Percentiles rank a stretch among this genome's conserved stretches.
Conservation (phyloP, 345 rosid genomes). For the Hibiscus mutabilis region DNA sequence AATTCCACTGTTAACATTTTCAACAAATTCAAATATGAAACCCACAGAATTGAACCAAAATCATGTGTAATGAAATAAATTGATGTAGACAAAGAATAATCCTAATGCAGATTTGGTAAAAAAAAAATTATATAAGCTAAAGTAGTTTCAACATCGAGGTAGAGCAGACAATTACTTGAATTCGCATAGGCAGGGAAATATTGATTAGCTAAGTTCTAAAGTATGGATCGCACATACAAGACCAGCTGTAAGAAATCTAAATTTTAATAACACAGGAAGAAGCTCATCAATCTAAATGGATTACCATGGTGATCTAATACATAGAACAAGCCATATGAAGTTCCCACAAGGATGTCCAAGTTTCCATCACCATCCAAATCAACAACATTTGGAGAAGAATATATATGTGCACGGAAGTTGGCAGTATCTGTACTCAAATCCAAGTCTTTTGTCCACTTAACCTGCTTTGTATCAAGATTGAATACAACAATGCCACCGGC, state of each 20-base stretch:
- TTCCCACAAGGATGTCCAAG: constrained; percentile 95
- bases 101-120: neutral
- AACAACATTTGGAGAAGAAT: constrained; percentile 90
- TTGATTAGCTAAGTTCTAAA: neutral
- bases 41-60: neutral
- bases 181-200: neutral
- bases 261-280: neutral
- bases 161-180: neutral
- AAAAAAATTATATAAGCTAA: neutral
- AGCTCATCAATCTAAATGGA: neutral
- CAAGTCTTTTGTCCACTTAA: constrained; percentile 79
- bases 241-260: neutral
- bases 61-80: neutral
- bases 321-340: constrained; percentile 93
- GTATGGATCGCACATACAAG: neutral
- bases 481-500: constrained; percentile 88
- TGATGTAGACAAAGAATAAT: neutral
- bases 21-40: neutral
- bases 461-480: constrained; percentile 96
- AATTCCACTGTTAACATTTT: neutral
- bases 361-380: constrained; percentile 99
- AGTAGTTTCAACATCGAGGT: neutral
- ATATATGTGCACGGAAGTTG: constrained; percentile 75
- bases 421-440: constrained; percentile 76
- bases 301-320: constrained; percentile 96